Evolutionary conservation across 352 stramenopile species (phyloP).

Genomic region (Globisporangium sylvaticum): DNA sequence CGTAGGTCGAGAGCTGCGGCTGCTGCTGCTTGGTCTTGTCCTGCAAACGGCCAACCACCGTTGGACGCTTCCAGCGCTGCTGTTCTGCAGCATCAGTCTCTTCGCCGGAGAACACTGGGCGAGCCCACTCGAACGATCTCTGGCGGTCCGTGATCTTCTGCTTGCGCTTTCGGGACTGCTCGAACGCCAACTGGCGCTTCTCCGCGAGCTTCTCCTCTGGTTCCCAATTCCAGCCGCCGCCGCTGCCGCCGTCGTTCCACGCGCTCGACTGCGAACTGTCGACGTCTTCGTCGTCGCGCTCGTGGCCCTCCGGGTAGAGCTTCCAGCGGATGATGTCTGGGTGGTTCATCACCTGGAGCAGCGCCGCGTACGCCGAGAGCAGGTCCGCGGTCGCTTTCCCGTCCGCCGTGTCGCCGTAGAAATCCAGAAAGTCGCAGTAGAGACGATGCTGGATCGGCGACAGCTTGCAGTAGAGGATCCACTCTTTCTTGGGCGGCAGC

Average conservation of each 20-base stretch:
- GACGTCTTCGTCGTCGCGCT: slow-evolving; percentile 31
- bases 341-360: slow-evolving; percentile 88
- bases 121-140: slow-evolving; percentile 68
- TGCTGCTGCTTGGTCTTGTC: slow-evolving; percentile 2
- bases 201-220: slow-evolving; percentile 55
- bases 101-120: slow-evolving; percentile 31
- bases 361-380: slow-evolving; percentile 69
- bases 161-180: slow-evolving; percentile 46
- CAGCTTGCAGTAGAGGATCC: slow-evolving; percentile 85
- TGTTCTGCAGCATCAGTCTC: neutral
- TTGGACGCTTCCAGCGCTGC: neutral
- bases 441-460: slow-evolving; percentile 73
- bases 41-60: neutral
- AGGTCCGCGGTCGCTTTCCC: slow-evolving; percentile 51
- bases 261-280: slow-evolving; percentile 21
- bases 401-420: slow-evolving; percentile 31
- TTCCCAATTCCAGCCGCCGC: slow-evolving; percentile 62
- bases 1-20: slow-evolving; percentile 23
- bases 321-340: slow-evolving; percentile 83
- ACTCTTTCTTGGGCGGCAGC: slow-evolving; percentile 80
- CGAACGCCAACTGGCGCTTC: slow-evolving; percentile 43
- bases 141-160: slow-evolving; percentile 61
- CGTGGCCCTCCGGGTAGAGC: slow-evolving; percentile 35
- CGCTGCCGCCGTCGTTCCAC: slow-evolving; percentile 15
- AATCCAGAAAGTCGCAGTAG: slow-evolving; percentile 76